Conservation (phyloP, 2,329 filamentous ascomycete species). For the Ciborinia camelliae region DNA sequence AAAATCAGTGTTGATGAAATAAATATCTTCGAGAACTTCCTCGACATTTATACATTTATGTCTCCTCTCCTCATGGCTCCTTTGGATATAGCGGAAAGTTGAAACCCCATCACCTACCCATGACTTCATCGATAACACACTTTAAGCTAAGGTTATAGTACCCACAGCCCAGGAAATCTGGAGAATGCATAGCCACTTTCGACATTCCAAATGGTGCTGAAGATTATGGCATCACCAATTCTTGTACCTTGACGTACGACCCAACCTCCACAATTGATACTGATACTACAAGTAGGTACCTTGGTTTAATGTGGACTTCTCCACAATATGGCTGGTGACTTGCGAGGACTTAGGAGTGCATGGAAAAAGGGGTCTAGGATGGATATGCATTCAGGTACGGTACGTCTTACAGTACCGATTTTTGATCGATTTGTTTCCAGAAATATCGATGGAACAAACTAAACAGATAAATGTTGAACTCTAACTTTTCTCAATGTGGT, state of each 20-base stretch:
- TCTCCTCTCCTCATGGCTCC: not conserved
- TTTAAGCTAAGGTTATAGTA: not conserved
- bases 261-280: too few relatives aligned
- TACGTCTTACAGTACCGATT: not conserved
- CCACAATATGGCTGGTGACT: not conserved
- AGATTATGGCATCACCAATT: constrained; percentile 9
- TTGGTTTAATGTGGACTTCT: not conserved
- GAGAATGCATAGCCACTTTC: not conserved
- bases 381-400: not conserved
- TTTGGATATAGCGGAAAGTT: not conserved
- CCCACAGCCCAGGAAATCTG: not conserved
- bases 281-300: not conserved
- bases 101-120: not conserved
- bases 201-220: not conserved
- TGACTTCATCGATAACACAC: constrained; percentile 10
- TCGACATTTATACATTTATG: constrained; percentile 10
- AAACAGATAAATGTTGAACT: too few relatives aligned
- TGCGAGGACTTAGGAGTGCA: too few relatives aligned
- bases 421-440: not conserved
- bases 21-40: not conserved
- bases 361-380: not conserved
- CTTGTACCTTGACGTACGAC: too few relatives aligned
- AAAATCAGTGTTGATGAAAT: constrained; percentile 6
- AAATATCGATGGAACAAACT: not conserved
- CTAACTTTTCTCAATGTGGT: not conserved